These are phyloP conservation scores for Grammothele lineata DNA, from an alignment of 768 basidiomycete genomes.

Conservation along the genomic window DNA sequence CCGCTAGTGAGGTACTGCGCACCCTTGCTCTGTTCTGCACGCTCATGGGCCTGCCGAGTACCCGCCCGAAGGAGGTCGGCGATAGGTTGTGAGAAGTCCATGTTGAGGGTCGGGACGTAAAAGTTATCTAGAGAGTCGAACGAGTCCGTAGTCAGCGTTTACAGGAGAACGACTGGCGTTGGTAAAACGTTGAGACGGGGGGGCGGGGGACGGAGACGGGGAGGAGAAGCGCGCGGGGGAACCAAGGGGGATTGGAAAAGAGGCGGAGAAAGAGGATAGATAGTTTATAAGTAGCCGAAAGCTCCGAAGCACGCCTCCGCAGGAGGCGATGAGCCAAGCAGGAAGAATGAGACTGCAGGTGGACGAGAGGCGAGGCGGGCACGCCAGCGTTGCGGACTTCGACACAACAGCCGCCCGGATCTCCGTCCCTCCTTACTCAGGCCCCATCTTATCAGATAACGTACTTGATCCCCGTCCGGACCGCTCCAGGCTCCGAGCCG, in stretches of 20 bases:
- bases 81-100: constrained; percentile 28
- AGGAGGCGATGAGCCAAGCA: constrained; percentile 9
- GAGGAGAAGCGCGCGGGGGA: neutral
- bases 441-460: no score
- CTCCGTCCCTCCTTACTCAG: no score
- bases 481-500: no score
- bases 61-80: constrained; percentile 36
- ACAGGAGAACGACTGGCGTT: neutral
- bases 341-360: neutral
- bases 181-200: neutral
- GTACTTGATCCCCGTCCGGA: no score
- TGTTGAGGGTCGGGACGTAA: neutral
- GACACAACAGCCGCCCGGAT: no score
- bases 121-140: neutral
- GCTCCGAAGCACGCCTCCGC: constrained; percentile 14
- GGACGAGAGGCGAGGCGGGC: neutral
- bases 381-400: no score
- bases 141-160: neutral
- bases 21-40: constrained; percentile 52
- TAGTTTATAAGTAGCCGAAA: no score
- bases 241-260: neutral
- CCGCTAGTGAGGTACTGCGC: constrained; percentile 57
- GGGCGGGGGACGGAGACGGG: neutral
- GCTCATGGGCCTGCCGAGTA: constrained; percentile 49
- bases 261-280: neutral